Evolutionary conservation across 345 rosid genomes (phyloP).

Genomic region (Linum trigynum): DNA sequence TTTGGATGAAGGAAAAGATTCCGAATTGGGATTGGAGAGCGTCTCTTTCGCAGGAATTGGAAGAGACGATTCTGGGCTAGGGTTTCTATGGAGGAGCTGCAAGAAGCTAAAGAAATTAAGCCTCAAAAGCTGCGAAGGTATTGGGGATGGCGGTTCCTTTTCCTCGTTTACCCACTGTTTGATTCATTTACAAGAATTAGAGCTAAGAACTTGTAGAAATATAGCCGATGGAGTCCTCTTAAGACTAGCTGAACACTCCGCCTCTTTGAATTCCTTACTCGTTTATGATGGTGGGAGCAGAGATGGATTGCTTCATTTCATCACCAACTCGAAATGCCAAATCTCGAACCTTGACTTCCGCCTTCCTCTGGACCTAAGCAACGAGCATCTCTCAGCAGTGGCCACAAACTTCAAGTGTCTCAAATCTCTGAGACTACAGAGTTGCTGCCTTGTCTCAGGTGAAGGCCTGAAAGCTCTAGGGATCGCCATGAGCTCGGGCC

Average conservation of each 20-base stretch:
- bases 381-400: constrained; percentile 56
- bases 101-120: constrained; percentile 47
- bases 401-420: constrained; percentile 40
- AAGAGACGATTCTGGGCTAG: constrained; percentile 43
- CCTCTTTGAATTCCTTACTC: constrained; percentile 46
- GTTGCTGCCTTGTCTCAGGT: constrained; percentile 71
- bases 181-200: constrained; percentile 47
- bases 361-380: constrained; percentile 68
- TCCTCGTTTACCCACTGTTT: constrained; percentile 34
- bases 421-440: constrained; percentile 49
- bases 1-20: constrained; percentile 28
- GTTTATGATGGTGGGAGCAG: constrained; percentile 71
- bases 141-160: constrained; percentile 54
- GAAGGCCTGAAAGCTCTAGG: constrained; percentile 57
- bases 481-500: constrained; percentile 36
- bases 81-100: constrained; percentile 63
- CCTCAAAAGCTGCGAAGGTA: constrained; percentile 55
- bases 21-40: constrained; percentile 44
- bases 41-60: constrained; percentile 47
- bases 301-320: constrained; percentile 62
- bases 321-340: constrained; percentile 40
- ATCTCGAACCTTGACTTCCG: constrained; percentile 58
- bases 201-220: constrained; percentile 60
- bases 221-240: constrained; percentile 45
- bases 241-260: constrained; percentile 54